A percentile compares a stretch with the other conserved stretches of the same genome.
phyloP scores from a whole-genome alignment of 495 filamentous ascomycete genomes.

The Trichoderma virens region DNA sequence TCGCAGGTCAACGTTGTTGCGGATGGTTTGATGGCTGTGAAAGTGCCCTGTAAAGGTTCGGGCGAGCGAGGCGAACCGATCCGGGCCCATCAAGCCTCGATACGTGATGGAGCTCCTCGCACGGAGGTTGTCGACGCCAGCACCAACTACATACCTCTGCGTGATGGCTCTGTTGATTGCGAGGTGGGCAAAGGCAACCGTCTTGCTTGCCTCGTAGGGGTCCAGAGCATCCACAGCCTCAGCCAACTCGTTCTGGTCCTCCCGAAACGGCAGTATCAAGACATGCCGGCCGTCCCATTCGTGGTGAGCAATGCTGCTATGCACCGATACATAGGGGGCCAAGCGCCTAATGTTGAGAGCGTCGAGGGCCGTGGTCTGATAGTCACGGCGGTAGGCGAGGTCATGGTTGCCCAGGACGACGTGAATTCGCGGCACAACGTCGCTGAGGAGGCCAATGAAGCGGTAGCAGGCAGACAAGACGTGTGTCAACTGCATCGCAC shows the following conservation, averaged over 20 bases:
- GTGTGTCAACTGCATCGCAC: slow-evolving; percentile 24
- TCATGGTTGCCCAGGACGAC: slow-evolving; percentile 30
- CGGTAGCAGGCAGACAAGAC: slow-evolving; percentile 25
- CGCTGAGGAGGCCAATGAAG: slow-evolving; percentile 22
- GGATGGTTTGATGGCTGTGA: slow-evolving; percentile 26
- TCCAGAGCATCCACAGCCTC: slow-evolving; percentile 18
- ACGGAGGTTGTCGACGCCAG: slow-evolving; percentile 11
- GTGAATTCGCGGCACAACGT: slow-evolving; percentile 24
- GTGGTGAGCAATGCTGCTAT: slow-evolving; percentile 17
- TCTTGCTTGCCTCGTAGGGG: slow-evolving; percentile 17
- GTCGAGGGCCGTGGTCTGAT: slow-evolving; percentile 24
- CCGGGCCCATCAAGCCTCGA: slow-evolving; percentile 22
- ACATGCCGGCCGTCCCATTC: slow-evolving; percentile 25
- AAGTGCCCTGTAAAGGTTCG: slow-evolving; percentile 30
- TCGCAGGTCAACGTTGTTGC: not conserved
- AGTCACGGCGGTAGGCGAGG: slow-evolving; percentile 26
- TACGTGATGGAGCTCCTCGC: slow-evolving; percentile 17
- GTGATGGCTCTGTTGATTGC: slow-evolving; percentile 27
- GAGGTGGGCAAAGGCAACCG: slow-evolving; percentile 26
- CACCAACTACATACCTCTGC: slow-evolving; percentile 19
- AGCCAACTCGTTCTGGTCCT: slow-evolving; percentile 12
- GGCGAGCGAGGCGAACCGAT: slow-evolving; percentile 21
- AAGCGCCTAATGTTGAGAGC: slow-evolving; percentile 23
- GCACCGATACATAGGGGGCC: slow-evolving; percentile 20
- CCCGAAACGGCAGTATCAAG: slow-evolving; percentile 5